Conservation (phyloP, 495 filamentous ascomycete genomes). For the Hypomontagnella monticulosa region DNA sequence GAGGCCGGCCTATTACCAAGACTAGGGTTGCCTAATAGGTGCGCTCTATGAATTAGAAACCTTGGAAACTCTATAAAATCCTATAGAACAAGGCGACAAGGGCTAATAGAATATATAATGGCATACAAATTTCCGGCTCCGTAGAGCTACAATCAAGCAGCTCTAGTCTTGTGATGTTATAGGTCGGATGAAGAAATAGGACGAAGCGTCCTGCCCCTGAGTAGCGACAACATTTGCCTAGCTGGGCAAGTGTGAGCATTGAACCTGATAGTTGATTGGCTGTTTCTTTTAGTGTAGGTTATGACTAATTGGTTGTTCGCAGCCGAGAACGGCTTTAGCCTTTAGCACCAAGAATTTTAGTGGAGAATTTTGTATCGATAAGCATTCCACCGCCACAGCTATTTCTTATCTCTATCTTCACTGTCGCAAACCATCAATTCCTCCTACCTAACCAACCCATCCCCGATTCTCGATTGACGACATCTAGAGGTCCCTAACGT, state of each 20-base stretch:
- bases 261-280: constrained; percentile 16
- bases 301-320: not conserved
- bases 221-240: constrained; percentile 5
- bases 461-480: not conserved
- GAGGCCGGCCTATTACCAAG: too few relatives aligned
- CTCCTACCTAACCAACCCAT: not conserved
- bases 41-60: too few relatives aligned
- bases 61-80: too few relatives aligned
- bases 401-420: not conserved
- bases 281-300: not conserved
- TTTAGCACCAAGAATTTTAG: too few relatives aligned
- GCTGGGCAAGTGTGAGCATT: constrained; percentile 14
- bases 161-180: too few relatives aligned
- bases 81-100: too few relatives aligned
- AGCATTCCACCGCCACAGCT: not conserved
- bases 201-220: too few relatives aligned
- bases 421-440: constrained; percentile 12
- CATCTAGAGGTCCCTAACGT: not conserved
- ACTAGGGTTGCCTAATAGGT: too few relatives aligned
- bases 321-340: not conserved
- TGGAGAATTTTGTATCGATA: constrained; percentile 9
- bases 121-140: too few relatives aligned
- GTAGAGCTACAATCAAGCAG: too few relatives aligned
- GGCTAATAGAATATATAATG: too few relatives aligned
- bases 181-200: too few relatives aligned